phyloP scores from a whole-genome alignment of 2,329 filamentous ascomycete species.

The Microcyclospora pomicola region DNA sequence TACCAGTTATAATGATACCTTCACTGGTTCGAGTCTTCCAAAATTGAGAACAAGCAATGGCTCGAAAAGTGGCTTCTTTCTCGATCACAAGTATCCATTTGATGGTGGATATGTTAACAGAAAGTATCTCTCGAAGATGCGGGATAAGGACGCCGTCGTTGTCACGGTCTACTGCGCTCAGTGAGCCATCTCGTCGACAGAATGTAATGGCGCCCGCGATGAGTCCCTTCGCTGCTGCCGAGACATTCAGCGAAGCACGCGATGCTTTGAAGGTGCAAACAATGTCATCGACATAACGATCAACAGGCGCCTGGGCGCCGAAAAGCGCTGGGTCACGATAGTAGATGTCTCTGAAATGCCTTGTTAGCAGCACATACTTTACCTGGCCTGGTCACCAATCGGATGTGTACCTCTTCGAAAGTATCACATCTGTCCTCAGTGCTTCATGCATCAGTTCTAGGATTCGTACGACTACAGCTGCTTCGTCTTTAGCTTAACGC shows the following conservation, averaged over 20 bases:
- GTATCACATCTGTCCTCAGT: slow-evolving; percentile 31
- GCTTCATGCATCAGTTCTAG: slow-evolving; percentile 42
- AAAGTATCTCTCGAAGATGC: slow-evolving; percentile 33
- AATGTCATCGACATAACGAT: slow-evolving; percentile 60
- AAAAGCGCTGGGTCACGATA: slow-evolving; percentile 66
- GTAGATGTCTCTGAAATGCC: slow-evolving; percentile 52
- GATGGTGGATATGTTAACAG: slow-evolving; percentile 35
- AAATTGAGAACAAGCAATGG: slow-evolving; percentile 44
- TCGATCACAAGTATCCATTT: slow-evolving; percentile 63
- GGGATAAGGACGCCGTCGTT: slow-evolving; percentile 49
- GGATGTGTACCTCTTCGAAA: slow-evolving; percentile 42
- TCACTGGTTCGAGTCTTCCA: slow-evolving; percentile 37
- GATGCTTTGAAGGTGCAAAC: slow-evolving; percentile 54
- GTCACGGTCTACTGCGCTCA: slow-evolving; percentile 27
- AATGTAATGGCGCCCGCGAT: slow-evolving; percentile 46
- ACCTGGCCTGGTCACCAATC: background rate
- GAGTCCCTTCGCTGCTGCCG: slow-evolving; percentile 60
- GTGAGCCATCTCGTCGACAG: slow-evolving; percentile 31
- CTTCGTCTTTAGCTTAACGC: slow-evolving; percentile 6
- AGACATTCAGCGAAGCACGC: slow-evolving; percentile 55
- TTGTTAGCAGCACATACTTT: slow-evolving; percentile 4
- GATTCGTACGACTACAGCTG: slow-evolving; percentile 42
- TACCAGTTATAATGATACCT: slow-evolving; percentile 62
- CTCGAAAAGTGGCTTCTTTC: slow-evolving; percentile 71
- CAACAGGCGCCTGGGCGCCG: slow-evolving; percentile 51